Evolutionary conservation across 2,329 filamentous ascomycete species (phyloP), one percentile per base, ranked within the genome.

Genomic region (Fusarium euwallaceae): DNA sequence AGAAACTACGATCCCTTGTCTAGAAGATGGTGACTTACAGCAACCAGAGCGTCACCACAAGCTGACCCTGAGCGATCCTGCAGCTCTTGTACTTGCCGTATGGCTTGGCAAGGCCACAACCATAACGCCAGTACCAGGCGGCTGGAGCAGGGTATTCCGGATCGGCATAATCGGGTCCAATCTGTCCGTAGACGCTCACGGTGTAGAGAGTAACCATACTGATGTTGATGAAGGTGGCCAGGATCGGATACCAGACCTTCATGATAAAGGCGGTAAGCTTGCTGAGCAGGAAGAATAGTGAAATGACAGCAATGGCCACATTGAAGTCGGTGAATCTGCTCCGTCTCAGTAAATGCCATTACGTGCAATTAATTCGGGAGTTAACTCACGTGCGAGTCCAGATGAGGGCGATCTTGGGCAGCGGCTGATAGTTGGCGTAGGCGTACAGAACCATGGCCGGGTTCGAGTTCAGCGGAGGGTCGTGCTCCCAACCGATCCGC

Each of bases 61-160:
- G 92, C 16, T 88, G 86, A 62, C 87, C 89, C 81, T 94, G 92
- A 8, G 93, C 93, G 80, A 93, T 87, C 78, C 87, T 83, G 81
- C 94, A 96, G 77, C 89, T 90, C 64, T 87, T 83, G 58, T 88
- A 85, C 32, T 88, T 87, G 60, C 82, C 83, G 70, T 87, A 87
- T 6, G 87, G 85, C 63, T 84, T 85, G 3, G 92, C 91, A 41
- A 92, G 86, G 63, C 83, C 85, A 83, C 94, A 96, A 71, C 89
- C 90, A 81, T 93, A 91, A 64, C 89, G 88, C 76, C 95, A 90
- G 81, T 95, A 95, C 94, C 94, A 96, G 8, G 93, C 88, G 29
- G 90, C 87, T 29, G 87, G 86, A 77, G 91, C 91, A 6, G 88
- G 88, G 77, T 91, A 88, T 51, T 86, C 81, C 7, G 89, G 83